A percentile compares a stretch with the other conserved stretches of the same genome.
phyloP scores from a whole-genome alignment of 2,329 filamentous ascomycete species.

The Aaosphaeria pasadenensis region DNA sequence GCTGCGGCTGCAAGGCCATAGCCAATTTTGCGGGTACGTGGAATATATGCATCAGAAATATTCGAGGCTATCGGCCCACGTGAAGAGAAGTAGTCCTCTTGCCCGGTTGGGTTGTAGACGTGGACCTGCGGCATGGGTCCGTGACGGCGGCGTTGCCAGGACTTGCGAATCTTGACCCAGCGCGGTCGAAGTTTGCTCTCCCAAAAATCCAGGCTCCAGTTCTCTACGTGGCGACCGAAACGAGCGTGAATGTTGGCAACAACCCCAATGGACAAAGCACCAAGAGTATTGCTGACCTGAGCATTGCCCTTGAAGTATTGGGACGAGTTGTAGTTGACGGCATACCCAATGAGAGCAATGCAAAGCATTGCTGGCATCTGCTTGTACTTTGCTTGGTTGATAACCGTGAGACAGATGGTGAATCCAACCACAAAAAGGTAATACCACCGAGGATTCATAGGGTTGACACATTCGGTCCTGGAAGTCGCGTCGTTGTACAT shows the following conservation, averaged over 20 bases:
- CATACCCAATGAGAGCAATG: constrained; percentile 71
- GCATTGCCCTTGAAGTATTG: constrained; percentile 65
- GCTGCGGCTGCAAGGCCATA: constrained; percentile 81
- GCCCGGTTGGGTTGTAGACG: constrained; percentile 10
- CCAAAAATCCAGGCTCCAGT: constrained; percentile 55
- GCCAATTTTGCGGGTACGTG: constrained; percentile 44
- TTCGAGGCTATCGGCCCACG: constrained; percentile 12
- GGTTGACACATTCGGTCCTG: constrained; percentile 40
- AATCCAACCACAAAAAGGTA: constrained; percentile 75
- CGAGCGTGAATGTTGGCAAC: constrained; percentile 77
- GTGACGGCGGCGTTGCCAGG: constrained; percentile 17
- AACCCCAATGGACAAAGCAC: constrained; percentile 72
- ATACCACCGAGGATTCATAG: constrained; percentile 52
- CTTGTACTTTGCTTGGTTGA: constrained; percentile 79
- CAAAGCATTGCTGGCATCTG: constrained; percentile 73
- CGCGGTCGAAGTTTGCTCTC: constrained; percentile 47
- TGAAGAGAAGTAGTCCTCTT: constrained; percentile 16
- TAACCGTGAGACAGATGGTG: constrained; percentile 69
- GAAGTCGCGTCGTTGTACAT: constrained; percentile 48
- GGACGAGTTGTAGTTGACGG: constrained; percentile 71
- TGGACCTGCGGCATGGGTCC: constrained; percentile 7
- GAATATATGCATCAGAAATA: constrained; percentile 11
- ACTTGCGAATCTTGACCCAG: constrained; percentile 24
- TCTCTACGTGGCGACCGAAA: constrained; percentile 58
- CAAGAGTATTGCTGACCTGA: constrained; percentile 74